These are phyloP conservation scores for Stramenopiles sp. DNA, from an alignment of 352 stramenopile genomes.

Conservation along the genomic window DNA sequence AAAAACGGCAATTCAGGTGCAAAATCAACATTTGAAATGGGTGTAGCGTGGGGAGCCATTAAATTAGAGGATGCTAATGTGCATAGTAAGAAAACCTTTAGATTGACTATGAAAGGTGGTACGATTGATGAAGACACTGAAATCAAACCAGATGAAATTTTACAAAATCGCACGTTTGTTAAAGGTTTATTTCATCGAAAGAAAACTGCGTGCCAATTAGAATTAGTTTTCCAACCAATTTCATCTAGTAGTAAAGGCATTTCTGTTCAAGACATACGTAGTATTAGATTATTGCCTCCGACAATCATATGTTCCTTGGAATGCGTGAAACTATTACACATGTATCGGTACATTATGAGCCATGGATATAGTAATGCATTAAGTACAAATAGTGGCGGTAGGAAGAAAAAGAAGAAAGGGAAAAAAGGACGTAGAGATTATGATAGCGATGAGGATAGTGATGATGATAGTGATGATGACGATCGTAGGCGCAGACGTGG, in stretches of 20 bases:
- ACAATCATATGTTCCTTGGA: not conserved
- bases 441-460: not conserved
- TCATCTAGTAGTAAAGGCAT: not conserved
- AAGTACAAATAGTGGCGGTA: not conserved
- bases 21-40: not conserved
- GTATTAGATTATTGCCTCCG: not conserved
- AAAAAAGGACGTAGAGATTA: not conserved
- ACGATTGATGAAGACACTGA: not conserved
- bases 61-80: not conserved
- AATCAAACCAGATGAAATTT: not conserved
- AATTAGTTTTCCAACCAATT: not conserved
- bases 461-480: not conserved
- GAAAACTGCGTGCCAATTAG: not conserved
- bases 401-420: not conserved
- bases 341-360: not conserved
- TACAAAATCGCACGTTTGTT: not conserved
- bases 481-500: not conserved
- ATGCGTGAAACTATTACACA: not conserved
- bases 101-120: not conserved
- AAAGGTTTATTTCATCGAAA: not conserved
- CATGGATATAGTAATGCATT: not conserved
- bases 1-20: not conserved
- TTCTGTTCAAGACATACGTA: not conserved
- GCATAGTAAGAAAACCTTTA: not conserved
- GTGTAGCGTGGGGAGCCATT: not conserved